Conservation (phyloP, 495 filamentous ascomycete genomes). For the Podospora sp. region DNA sequence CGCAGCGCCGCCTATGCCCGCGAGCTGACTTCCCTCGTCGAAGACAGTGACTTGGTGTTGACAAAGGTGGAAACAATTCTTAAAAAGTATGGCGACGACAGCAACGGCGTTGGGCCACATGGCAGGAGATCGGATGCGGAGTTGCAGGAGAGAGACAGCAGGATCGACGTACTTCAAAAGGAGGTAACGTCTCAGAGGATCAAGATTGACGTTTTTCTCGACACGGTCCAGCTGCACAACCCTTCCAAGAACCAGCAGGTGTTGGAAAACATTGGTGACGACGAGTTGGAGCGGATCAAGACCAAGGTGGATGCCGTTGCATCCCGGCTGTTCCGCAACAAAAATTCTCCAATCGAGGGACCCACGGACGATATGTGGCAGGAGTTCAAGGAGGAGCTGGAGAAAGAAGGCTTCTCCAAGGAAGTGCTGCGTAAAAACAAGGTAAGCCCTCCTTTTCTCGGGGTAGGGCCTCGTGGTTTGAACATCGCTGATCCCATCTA, state of each 20-base stretch:
- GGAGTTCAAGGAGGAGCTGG: constrained; percentile 54
- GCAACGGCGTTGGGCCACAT: constrained; percentile 1
- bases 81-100: constrained; percentile 37
- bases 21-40: constrained; percentile 48
- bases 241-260: constrained; percentile 38
- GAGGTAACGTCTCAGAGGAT: constrained; percentile 45
- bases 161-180: constrained; percentile 40
- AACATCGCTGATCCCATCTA: constrained; percentile 19
- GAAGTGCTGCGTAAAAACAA: constrained; percentile 54
- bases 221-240: constrained; percentile 49
- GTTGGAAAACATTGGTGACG: constrained; percentile 25
- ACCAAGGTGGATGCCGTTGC: constrained; percentile 57
- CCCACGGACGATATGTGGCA: constrained; percentile 55
- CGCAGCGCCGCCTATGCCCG: constrained; percentile 39
- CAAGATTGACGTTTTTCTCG: constrained; percentile 50
- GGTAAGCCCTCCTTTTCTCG: constrained; percentile 34
- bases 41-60: constrained; percentile 53
- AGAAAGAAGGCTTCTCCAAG: constrained; percentile 54
- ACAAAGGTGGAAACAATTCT: constrained; percentile 51
- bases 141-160: constrained; percentile 32
- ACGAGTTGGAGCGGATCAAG: constrained; percentile 45
- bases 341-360: constrained; percentile 38
- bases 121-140: constrained; percentile 30
- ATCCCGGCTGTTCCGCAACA: constrained; percentile 45
- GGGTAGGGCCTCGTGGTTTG: neutral